Evolutionary conservation across 2,329 filamentous ascomycete species (phyloP).

Genomic region (Diaporthe citri): DNA sequence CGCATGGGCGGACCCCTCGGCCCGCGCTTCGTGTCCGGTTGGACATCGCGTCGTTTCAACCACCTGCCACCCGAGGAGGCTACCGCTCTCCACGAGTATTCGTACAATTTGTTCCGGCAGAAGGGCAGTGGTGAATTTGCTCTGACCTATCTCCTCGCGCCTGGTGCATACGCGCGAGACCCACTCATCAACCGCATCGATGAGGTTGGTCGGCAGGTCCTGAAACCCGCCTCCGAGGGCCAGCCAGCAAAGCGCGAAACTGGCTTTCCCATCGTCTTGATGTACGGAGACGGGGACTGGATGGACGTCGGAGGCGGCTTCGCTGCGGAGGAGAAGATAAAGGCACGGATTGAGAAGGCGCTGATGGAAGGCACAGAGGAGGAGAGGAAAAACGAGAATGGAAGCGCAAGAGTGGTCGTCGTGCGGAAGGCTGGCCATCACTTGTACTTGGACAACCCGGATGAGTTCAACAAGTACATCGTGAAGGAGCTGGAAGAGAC

Average conservation of each 20-base stretch:
- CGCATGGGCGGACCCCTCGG: slow-evolving; percentile 90
- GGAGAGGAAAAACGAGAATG: slow-evolving; percentile 79
- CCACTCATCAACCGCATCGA: slow-evolving; percentile 91
- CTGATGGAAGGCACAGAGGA: slow-evolving; percentile 74
- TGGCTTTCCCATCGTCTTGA: slow-evolving; percentile 86
- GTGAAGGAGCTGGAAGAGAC: slow-evolving; percentile 67
- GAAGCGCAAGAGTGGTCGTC: slow-evolving; percentile 84
- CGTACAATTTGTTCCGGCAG: slow-evolving; percentile 94
- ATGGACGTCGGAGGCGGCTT: slow-evolving; percentile 94
- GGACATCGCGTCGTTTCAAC: slow-evolving; percentile 93
- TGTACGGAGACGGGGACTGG: slow-evolving; percentile 99
- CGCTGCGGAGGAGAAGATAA: slow-evolving; percentile 83
- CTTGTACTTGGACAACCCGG: slow-evolving; percentile 70
- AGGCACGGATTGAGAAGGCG: slow-evolving; percentile 71
- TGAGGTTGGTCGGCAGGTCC: slow-evolving; percentile 81
- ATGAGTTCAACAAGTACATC: slow-evolving; percentile 68
- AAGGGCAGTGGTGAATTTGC: slow-evolving; percentile 94
- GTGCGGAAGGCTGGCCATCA: slow-evolving; percentile 74
- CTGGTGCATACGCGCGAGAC: slow-evolving; percentile 89
- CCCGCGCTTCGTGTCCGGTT: slow-evolving; percentile 91
- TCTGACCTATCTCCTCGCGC: slow-evolving; percentile 90
- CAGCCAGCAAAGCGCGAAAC: slow-evolving; percentile 60
- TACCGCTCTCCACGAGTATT: slow-evolving; percentile 89
- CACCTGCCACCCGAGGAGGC: slow-evolving; percentile 86
- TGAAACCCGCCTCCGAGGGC: slow-evolving; percentile 51